Percentiles rank a stretch among this genome's conserved stretches.
Evolutionary conservation across 2,329 filamentous ascomycete species (phyloP).

Genomic region (Gnomoniopsis sp.): DNA sequence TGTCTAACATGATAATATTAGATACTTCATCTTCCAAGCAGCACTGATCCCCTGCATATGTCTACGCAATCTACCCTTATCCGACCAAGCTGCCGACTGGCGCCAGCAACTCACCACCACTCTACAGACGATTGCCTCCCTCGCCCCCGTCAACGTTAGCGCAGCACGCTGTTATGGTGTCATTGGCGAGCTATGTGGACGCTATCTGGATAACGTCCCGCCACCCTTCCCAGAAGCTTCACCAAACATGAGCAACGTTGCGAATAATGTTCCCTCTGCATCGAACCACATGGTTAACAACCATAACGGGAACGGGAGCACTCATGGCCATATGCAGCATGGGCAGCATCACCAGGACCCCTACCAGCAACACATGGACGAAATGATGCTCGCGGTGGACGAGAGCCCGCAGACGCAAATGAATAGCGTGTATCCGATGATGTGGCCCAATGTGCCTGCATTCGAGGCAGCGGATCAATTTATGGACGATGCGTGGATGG

Average conservation of each 20-base stretch:
- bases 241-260: conserved; percentile 11
- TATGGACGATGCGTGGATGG: conserved; percentile 37
- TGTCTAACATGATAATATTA: neutral
- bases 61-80: conserved; percentile 38
- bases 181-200: conserved; percentile 38
- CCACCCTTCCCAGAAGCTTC: conserved; percentile 18
- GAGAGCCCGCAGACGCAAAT: conserved; percentile 41
- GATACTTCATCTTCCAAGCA: conserved; percentile 47
- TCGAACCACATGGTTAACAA: conserved; percentile 2
- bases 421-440: conserved; percentile 39
- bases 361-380: conserved; percentile 19
- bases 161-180: conserved; percentile 38
- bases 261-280: conserved; percentile 4
- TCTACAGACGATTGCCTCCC: conserved; percentile 33
- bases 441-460: conserved; percentile 41
- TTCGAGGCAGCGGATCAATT: conserved; percentile 34
- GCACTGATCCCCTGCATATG: conserved; percentile 45
- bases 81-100: conserved; percentile 35
- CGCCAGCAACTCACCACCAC: conserved; percentile 36
- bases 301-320: conserved; percentile 4
- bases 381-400: conserved; percentile 26
- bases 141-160: conserved; percentile 36
- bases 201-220: conserved; percentile 27
- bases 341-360: conserved; percentile 11
- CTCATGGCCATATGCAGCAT: conserved; percentile 14